Base-by-base conservation (phyloP, 805 yeast species). In the Priceomyces melissophilus region DNA sequence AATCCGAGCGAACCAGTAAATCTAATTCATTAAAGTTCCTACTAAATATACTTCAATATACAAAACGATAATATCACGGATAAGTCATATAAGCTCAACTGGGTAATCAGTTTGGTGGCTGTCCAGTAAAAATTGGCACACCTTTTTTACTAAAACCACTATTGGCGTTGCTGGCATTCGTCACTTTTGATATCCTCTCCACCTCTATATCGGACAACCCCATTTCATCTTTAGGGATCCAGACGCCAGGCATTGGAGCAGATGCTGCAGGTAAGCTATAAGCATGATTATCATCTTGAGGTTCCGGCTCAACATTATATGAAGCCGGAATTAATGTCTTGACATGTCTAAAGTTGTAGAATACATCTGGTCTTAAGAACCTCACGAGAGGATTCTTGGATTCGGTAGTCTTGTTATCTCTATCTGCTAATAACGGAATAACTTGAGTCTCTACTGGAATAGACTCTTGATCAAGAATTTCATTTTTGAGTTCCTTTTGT, bases 221-320 rank as follows among this genome's bases (percentile, higher is more conserved):
- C 76, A 80, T 78, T 8, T 87, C 83, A 60, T 91, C 99, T 43
- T 70, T 69, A n/a, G 97, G 95, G 54, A 91, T 79, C 99, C 99
- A 91, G 14, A 91, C 65, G n/a, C 72, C 69, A 2, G 96, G 95
- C 50, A 86, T 76, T 34, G 70, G 60, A 0, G 83, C 83, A 20
- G 78, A 67, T 12, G 83, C 81, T 5, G 83, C 86, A 2, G 97
- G 97, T 55, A 75, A 76, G 54, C 80, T 79, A 62, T 83, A 91
- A 0, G 96, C 93, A 46, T 76, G 79, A 37, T 57, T 65, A 42
- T 75, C 70, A 43, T 78, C 81, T 14, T 57, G 67, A 11, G 61
- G 71, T 3, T 63, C 69, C 2, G 73, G 69, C 14, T 59, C 63
- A 13, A 58, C 40, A 39, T 61, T 53, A 49, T 58, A 70, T 1